Evolutionary conservation across 305 asterid genomes (phyloP).

Genomic region (Fraxinus floribunda): DNA sequence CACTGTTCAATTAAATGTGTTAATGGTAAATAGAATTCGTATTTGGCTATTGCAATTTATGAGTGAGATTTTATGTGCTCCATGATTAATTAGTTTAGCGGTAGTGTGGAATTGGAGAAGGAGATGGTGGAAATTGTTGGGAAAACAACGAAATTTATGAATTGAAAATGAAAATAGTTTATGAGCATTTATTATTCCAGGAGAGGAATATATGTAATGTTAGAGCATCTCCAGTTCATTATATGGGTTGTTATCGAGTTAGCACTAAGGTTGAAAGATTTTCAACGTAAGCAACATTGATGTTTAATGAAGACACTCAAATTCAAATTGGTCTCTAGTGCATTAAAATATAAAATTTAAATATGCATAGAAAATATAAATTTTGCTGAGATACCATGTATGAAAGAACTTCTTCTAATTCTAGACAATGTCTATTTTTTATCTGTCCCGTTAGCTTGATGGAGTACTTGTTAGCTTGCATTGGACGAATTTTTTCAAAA

Average conservation of each 20-base stretch:
- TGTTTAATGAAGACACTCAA: not conserved
- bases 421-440: not conserved
- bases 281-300: not conserved
- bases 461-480: not conserved
- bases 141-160: not conserved
- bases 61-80: not conserved
- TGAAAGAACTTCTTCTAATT: not conserved
- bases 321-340: not conserved
- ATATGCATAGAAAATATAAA: not conserved
- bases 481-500: not conserved
- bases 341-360: not conserved
- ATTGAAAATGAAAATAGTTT: not conserved
- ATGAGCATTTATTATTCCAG: not conserved
- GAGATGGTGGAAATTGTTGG: not conserved
- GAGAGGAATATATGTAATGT: not conserved
- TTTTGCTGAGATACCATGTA: not conserved
- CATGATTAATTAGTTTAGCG: not conserved
- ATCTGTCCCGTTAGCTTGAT: not conserved
- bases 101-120: not conserved
- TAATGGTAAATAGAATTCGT: slow-evolving; percentile 8
- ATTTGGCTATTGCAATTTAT: not conserved
- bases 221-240: not conserved
- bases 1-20: not conserved
- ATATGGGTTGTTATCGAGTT: not conserved
- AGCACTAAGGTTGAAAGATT: not conserved